Base-by-base conservation (phyloP, 768 basidiomycete species). In the Leccinum truebloodii region DNA sequence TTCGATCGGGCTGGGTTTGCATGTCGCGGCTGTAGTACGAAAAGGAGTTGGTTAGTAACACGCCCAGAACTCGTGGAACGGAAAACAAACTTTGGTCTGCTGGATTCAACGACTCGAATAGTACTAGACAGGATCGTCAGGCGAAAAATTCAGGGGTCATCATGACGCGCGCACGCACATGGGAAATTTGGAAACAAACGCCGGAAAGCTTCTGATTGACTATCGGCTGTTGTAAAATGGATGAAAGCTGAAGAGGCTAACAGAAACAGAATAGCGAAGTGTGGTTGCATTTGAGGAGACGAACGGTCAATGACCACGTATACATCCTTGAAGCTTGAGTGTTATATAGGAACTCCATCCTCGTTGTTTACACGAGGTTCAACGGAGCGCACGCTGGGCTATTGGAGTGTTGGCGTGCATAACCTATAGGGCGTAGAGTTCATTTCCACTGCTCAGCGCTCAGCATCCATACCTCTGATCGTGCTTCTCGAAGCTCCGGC, bases 291-390 rank as follows among this genome's bases (percentile, higher is more conserved):
- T 39, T 51, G 20, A 49, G n/a, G 41, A 28, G 41, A 49, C 12
- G 35, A 57, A 6, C 7, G 16, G 26, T 6, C 24, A 24, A 41
- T 6, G 24, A 16, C 18, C 50, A 44, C 7, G 48, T 24, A 41
- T 30, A 39, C 22, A 28, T 39, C 35, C 51, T 18, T 41, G 39
- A 18, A 58, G 41, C 35, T 41, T 26, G 37, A 2, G n/a, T 5
- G 46, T 61, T 63, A 55, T 58, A 62, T 59, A 56, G 32, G 34
- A 30, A 6, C 18, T 14, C 24, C 56, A 58, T 26, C 22, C 46
- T 32, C 54, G 56, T 49, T 7, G 34, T 56, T 24, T 39, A 46
- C 44, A 52, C 14, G 46, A 1, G 30, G 8, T 8, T 10, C 22
- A 18, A 32, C 6, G 6, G 37, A 3, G 7, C 2, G 16, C 35